These are phyloP conservation scores for Sclerotinia spermophila DNA, from an alignment of 2,329 filamentous ascomycete species.

Conservation along the genomic window DNA sequence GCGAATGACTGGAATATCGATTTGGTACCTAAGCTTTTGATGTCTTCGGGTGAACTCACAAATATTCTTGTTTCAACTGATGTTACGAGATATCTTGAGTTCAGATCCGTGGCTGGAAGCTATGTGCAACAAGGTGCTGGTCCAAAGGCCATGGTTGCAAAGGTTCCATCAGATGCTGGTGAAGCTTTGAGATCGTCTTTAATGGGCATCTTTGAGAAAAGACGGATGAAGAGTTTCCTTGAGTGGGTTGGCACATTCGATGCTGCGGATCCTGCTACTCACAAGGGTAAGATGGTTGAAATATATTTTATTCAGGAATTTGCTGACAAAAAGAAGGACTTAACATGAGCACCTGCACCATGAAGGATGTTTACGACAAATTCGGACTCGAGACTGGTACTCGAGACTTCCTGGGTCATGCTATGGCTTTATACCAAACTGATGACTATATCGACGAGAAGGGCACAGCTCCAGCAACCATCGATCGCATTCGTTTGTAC, in stretches of 20 bases:
- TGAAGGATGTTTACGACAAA: conserved; percentile 99
- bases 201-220: conserved; percentile 98
- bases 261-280: conserved; percentile 72
- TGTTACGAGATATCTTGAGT: conserved; percentile 82
- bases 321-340: conserved; percentile 56
- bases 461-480: conserved; percentile 76
- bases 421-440: conserved; percentile 92
- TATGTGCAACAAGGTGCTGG: conserved; percentile 87
- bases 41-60: conserved; percentile 97
- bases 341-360: conserved; percentile 72
- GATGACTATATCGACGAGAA: conserved; percentile 77
- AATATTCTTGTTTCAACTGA: conserved; percentile 98
- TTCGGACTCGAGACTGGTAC: conserved; percentile 88
- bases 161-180: conserved; percentile 88
- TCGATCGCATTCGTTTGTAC: conserved; percentile 91
- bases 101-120: conserved; percentile 92
- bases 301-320: background rate
- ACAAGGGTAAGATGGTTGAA: conserved; percentile 67
- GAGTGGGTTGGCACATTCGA: conserved; percentile 93
- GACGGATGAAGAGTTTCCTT: conserved; percentile 92
- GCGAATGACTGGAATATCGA: conserved; percentile 99
- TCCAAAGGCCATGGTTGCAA: conserved; percentile 86
- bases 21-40: conserved; percentile 94
- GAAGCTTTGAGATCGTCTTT: conserved; percentile 90
- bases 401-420: conserved; percentile 94